phyloP scores from a whole-genome alignment of 2,329 filamentous ascomycete genomes.

The Grosmannia huntii region DNA sequence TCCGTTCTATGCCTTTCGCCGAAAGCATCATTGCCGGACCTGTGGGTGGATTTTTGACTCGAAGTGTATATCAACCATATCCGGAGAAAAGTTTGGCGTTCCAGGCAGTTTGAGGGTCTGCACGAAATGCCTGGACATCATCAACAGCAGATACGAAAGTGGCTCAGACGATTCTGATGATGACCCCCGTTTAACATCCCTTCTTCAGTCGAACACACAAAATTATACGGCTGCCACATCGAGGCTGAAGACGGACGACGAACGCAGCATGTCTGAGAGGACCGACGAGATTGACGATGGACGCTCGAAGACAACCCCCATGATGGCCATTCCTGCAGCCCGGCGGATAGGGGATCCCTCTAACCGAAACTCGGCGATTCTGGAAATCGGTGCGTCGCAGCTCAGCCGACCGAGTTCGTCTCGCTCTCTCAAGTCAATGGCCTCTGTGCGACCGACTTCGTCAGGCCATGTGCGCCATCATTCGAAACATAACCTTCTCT shows the following conservation, averaged over 20 bases:
- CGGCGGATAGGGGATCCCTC: slow-evolving; percentile 54
- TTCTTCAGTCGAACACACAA: slow-evolving; percentile 43
- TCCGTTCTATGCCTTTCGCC: slow-evolving; percentile 81
- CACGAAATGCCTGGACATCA: slow-evolving; percentile 82
- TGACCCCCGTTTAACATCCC: slow-evolving; percentile 49
- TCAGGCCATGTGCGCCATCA: slow-evolving; percentile 72
- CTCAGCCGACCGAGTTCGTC: slow-evolving; percentile 88
- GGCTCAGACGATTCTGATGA: slow-evolving; percentile 73
- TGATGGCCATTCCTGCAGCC: slow-evolving; percentile 59
- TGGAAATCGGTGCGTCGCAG: slow-evolving; percentile 79
- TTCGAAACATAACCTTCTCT: slow-evolving; percentile 74
- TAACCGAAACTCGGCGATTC: slow-evolving; percentile 72
- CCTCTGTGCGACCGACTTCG: slow-evolving; percentile 59
- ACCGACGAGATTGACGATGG: slow-evolving; percentile 31
- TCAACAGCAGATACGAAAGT: slow-evolving; percentile 81
- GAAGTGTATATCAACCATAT: slow-evolving; percentile 86
- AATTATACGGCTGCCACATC: slow-evolving; percentile 23
- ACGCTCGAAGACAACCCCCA: slow-evolving; percentile 48
- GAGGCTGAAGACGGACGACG: slow-evolving; percentile 27
- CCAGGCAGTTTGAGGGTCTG: slow-evolving; percentile 77
- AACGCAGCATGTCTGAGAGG: slow-evolving; percentile 26
- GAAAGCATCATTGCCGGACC: slow-evolving; percentile 91
- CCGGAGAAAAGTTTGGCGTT: slow-evolving; percentile 78
- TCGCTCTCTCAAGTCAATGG: slow-evolving; percentile 67
- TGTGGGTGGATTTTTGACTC: slow-evolving; percentile 99